Conservation (phyloP, 2,329 filamentous ascomycete genomes). For the Nothomitra cinnamomea region DNA sequence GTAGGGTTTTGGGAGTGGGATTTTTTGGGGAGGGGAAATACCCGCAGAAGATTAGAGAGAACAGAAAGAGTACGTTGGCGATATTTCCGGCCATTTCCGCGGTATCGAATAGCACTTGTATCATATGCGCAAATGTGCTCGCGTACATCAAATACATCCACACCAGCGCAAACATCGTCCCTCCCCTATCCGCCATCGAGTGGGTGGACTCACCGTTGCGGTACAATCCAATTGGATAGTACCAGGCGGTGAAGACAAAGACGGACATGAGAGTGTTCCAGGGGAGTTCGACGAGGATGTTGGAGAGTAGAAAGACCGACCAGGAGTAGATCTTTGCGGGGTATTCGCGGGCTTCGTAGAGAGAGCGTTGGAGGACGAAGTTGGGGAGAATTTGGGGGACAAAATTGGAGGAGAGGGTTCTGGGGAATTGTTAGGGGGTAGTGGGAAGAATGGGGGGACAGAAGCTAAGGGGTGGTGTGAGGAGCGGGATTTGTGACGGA, state of each 20-base stretch:
- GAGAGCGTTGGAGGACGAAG: slow-evolving; percentile 37
- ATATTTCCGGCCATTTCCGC: slow-evolving; percentile 50
- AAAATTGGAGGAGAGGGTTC: slow-evolving; percentile 11
- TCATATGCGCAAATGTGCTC: slow-evolving; percentile 56
- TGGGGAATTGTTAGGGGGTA: slow-evolving; percentile 17
- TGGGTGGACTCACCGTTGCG: slow-evolving; percentile 14
- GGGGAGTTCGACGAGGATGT: slow-evolving; percentile 52
- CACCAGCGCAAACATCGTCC: slow-evolving; percentile 48
- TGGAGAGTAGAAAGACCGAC: slow-evolving; percentile 49
- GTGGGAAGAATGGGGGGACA: slow-evolving; percentile 8
- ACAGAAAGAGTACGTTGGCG: slow-evolving; percentile 40
- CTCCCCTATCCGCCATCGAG: slow-evolving; percentile 41
- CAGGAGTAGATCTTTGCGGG: slow-evolving; percentile 70
- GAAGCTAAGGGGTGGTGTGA: slow-evolving; percentile 29
- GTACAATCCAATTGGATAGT: neutral
- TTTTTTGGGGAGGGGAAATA: slow-evolving; percentile 12
- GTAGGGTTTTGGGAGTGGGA: slow-evolving; percentile 30
- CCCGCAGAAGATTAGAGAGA: slow-evolving; percentile 40
- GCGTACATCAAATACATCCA: slow-evolving; percentile 54
- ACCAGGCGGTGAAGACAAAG: slow-evolving; percentile 17
- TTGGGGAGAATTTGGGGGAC: slow-evolving; percentile 37
- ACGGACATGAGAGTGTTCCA: slow-evolving; percentile 49
- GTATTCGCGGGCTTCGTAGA: slow-evolving; percentile 56
- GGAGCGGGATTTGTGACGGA: slow-evolving; percentile 23
- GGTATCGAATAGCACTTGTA: slow-evolving; percentile 51